A percentile compares a stretch with the other conserved stretches of the same genome.
Conservation (phyloP, 2,329 filamentous ascomycete species). For the Emergomyces orientalis region DNA sequence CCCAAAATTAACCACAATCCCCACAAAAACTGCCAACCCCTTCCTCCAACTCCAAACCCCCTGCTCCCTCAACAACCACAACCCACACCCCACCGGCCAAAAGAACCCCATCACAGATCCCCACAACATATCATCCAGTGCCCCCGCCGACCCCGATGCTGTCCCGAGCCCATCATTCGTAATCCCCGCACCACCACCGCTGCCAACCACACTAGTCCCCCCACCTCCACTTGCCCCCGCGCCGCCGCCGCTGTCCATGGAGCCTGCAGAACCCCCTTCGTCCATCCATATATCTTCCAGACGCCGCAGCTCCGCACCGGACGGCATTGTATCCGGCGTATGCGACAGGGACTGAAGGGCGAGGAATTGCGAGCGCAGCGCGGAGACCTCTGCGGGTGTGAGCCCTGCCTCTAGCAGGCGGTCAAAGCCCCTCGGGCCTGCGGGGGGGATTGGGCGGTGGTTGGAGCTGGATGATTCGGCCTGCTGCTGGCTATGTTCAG, state of each 20-base stretch:
- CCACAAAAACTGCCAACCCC: constrained; percentile 77
- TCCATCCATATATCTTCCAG: constrained; percentile 93
- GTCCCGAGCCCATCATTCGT: constrained; percentile 32
- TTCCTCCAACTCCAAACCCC: constrained; percentile 78
- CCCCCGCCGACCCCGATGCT: constrained; percentile 42
- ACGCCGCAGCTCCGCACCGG: constrained; percentile 60
- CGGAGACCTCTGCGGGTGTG: constrained; percentile 69
- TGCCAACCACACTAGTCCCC: constrained; percentile 17
- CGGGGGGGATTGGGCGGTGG: constrained; percentile 38
- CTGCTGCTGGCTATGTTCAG: background rate
- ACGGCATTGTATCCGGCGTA: constrained; percentile 83
- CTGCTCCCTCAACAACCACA: constrained; percentile 78
- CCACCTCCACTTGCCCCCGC: constrained; percentile 30
- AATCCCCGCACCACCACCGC: constrained; percentile 25
- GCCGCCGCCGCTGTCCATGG: constrained; percentile 28
- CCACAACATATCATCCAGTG: constrained; percentile 76
- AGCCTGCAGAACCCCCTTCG: constrained; percentile 31
- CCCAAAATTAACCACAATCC: constrained; percentile 66
- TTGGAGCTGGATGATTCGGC: background rate
- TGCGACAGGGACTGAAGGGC: constrained; percentile 72
- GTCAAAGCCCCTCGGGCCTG: constrained; percentile 73
- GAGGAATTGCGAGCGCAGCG: constrained; percentile 78
- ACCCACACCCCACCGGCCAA: constrained; percentile 78
- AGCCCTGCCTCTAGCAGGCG: constrained; percentile 74
- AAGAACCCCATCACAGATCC: constrained; percentile 90